Percentiles rank a stretch among this genome's conserved stretches.
phyloP scores from a whole-genome alignment of 176 grass and related monocot species.

The Avena sativa region DNA sequence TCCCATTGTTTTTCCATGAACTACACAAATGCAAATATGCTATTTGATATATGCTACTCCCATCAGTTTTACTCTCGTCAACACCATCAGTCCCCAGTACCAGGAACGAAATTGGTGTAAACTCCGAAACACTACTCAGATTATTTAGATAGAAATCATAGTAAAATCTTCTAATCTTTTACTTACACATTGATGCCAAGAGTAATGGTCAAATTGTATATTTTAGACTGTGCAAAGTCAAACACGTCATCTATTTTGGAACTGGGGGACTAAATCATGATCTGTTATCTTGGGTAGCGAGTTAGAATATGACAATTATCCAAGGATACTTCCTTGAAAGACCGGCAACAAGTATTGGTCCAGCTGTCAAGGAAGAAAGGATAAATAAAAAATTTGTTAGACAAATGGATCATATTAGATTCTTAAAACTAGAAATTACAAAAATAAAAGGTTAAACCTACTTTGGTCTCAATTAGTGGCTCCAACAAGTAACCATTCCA shows the following conservation, averaged over 20 bases:
- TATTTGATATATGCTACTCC: neutral
- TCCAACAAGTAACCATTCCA: slow-evolving; percentile 95
- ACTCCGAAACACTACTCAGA: neutral
- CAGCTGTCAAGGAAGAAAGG: slow-evolving; percentile 58
- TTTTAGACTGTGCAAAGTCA: neutral
- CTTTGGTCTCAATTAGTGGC: slow-evolving; percentile 84
- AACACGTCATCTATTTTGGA: neutral
- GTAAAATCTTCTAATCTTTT: neutral
- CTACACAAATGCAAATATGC: neutral
- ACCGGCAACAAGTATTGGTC: slow-evolving; percentile 80
- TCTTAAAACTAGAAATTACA: slow-evolving; percentile 11
- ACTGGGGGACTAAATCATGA: neutral
- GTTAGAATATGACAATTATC: neutral
- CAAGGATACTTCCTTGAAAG: slow-evolving; percentile 96
- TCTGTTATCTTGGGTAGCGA: neutral
- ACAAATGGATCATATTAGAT: neutral
- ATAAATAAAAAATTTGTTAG: slow-evolving; percentile 33
- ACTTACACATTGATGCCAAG: neutral
- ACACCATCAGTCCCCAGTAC: neutral
- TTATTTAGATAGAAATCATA: neutral
- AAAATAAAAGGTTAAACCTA: slow-evolving; percentile 39
- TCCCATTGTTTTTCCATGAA: neutral
- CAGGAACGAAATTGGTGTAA: neutral
- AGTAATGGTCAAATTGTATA: too few relatives aligned
- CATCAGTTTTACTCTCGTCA: neutral